Base-by-base conservation (phyloP, 1,139 yeast species). In the Petasospora fabianii region DNA sequence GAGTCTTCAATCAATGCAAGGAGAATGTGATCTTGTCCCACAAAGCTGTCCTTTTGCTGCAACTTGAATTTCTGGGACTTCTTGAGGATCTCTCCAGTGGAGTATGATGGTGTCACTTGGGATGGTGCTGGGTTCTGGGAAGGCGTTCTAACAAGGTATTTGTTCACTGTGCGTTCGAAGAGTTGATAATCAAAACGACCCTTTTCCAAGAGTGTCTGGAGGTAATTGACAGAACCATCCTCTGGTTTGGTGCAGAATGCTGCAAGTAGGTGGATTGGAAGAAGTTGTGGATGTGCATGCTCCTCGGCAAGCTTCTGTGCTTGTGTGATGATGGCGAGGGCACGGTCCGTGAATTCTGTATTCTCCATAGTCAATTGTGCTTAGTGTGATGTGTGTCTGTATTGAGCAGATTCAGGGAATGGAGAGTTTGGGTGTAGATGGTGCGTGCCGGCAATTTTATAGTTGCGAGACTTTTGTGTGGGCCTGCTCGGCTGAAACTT, bases 21-120 rank as follows among this genome's bases (percentile, higher is more conserved):
- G 38, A 94, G 68, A 14, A 92, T 66, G 61, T 92, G 99, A 63
- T 92, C 99, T 65, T 92, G 97, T 1, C 96, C 98, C 43, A 92
- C 76, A 58, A 77, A 92, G 27, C 81, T 71, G 63, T 92, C 99
- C 62, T 92, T 92, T 60, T 92, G 99, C 54, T 84, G 85, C 38
- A 79, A 71, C 63, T 84, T 84, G 51, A 87, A 77, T 57, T 86
- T 84, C 33, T 73, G 72, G 13, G 95, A 90, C 32, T 75, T 75
- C 47, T 75, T 73, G 40, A 87, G 64, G 21, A 86, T 74, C 59
- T 81, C 83, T 12, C 83, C 83, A n/a, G 84, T 64, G 17, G 83
- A 77, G 43, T 82, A 76, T 42, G 84, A 73, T 40, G 90, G 82
- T 35, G 82, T 69, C 7, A 85, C 68, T 46, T 83, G 84, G 12